Percentiles rank a stretch among this genome's conserved stretches.
These are phyloP conservation scores for Globisporangium alternatum DNA, from an alignment of 352 stramenopile genomes.

Conservation along the genomic window DNA sequence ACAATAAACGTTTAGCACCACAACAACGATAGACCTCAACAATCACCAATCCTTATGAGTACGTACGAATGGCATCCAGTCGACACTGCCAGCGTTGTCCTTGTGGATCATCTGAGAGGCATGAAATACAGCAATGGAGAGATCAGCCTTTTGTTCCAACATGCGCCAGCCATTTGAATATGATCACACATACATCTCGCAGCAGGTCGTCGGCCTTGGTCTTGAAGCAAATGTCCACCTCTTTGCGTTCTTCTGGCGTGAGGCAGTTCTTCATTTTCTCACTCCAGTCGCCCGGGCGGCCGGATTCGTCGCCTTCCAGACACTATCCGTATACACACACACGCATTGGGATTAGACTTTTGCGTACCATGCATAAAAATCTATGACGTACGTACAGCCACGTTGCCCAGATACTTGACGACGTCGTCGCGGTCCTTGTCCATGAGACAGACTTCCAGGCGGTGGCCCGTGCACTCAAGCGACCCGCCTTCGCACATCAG, in stretches of 20 bases:
- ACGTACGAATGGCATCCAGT: slow-evolving; percentile 80
- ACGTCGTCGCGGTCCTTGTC: slow-evolving; percentile 72
- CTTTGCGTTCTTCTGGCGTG: slow-evolving; percentile 48
- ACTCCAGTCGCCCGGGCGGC: slow-evolving; percentile 62
- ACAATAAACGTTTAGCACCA: background rate
- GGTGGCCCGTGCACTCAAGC: slow-evolving; percentile 74
- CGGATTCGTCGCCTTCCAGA: slow-evolving; percentile 74
- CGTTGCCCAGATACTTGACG: slow-evolving; percentile 68
- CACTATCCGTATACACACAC: slow-evolving; percentile 33
- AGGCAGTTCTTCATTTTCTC: slow-evolving; percentile 75
- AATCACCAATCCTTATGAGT: background rate
- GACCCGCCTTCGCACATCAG: slow-evolving; percentile 62
- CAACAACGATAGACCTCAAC: background rate
- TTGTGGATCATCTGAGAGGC: slow-evolving; percentile 54
- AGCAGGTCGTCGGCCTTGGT: slow-evolving; percentile 54
- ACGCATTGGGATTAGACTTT: background rate
- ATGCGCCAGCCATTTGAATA: background rate
- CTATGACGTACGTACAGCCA: slow-evolving; percentile 46
- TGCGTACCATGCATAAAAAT: background rate
- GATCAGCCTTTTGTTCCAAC: background rate
- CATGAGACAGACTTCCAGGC: slow-evolving; percentile 67
- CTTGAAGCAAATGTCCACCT: slow-evolving; percentile 60
- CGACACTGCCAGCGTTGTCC: slow-evolving; percentile 40
- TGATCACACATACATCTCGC: slow-evolving; percentile 27
- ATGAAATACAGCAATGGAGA: background rate